Evolutionary conservation across 2,329 filamentous ascomycete genomes (phyloP), one percentile per base, ranked within the genome.

Genomic region (Penicillium glabrum): DNA sequence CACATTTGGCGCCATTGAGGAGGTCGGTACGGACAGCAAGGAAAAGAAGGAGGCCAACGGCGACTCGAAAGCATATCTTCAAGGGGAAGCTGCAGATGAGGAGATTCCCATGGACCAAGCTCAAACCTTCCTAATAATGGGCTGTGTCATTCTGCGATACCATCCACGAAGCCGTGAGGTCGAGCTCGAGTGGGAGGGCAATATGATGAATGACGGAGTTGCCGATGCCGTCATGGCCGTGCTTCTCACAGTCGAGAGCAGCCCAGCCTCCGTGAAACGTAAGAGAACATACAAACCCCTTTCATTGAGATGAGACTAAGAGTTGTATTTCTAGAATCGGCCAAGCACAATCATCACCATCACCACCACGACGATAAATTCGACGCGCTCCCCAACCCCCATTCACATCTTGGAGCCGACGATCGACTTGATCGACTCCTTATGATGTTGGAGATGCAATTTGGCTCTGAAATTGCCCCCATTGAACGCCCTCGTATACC

Each of bases 151-250:
- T 8, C 86, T 98, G n/a, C 85, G 88, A 21, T 92, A 95, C 75
- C 84, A 84, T 61, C 84, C 81, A 60, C 72, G 75, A 13, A 88
- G 86, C 63, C 90, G 93, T 54, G 88, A 95, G 69, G 85, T 97
- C 6, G 92, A 96, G 72, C 81, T 98, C 3, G 92, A 96, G 75
- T 99, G 95, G 95, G 93, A 98, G 73, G 95, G 93, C 56, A 99
- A 98, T 72, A 90, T 96, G 79, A 88, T 97, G 69, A 99, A 98
- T 73, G 95, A 99, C 70, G 91, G 92, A 59, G 96, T 99, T 68
- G 95, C 95, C n/a, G 95, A 99, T 75, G 92, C 95, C 16, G 89
- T 98, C 53, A 91, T 98, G 82, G 92, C 92, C 1, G 91, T 97
- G 3, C 82, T 99, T 11, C 86, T 96, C 66, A 93, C 90, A 0